These are phyloP conservation scores for Fusarium bactridioides DNA, from an alignment of 2,329 filamentous ascomycete species.

Conservation along the genomic window DNA sequence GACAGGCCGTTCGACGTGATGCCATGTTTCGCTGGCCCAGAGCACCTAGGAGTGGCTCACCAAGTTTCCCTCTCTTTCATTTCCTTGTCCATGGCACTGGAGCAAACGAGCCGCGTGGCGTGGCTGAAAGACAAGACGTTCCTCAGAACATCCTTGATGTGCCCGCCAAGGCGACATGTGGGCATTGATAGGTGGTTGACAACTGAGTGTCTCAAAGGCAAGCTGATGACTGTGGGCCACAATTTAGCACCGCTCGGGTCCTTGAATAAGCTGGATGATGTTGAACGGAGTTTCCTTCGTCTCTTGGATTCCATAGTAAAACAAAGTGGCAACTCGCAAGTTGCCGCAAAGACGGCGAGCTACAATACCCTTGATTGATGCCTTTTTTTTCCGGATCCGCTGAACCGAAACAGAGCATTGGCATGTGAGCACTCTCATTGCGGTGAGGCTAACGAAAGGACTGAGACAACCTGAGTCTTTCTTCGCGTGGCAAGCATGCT, in stretches of 20 bases:
- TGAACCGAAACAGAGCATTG: conserved; percentile 8
- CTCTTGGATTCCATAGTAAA: conserved; percentile 9
- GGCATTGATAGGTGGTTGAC: neutral
- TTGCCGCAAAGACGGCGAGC: conserved; percentile 4
- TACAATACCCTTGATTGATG: neutral
- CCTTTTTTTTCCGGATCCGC: neutral
- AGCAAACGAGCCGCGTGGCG: conserved; percentile 16
- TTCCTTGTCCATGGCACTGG: conserved; percentile 18
- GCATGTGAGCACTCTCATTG: conserved; percentile 2
- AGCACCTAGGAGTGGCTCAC: neutral
- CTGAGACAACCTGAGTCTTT: neutral
- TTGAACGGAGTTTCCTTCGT: conserved; percentile 28
- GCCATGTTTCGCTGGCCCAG: neutral
- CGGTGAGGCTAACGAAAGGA: conserved; percentile 6
- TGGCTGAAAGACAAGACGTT: conserved; percentile 22
- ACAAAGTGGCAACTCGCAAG: conserved; percentile 8
- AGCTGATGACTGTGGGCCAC: neutral
- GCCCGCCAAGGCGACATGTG: neutral
- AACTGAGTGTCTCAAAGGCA: conserved; percentile 9
- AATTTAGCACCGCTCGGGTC: neutral
- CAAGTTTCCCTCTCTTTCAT: conserved; percentile 18
- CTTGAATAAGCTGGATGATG: conserved; percentile 4
- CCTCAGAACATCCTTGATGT: neutral
- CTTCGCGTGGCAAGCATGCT: neutral
- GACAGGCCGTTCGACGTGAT: neutral